phyloP scores from a whole-genome alignment of 305 asterid species.

The Solanum chacoense region DNA sequence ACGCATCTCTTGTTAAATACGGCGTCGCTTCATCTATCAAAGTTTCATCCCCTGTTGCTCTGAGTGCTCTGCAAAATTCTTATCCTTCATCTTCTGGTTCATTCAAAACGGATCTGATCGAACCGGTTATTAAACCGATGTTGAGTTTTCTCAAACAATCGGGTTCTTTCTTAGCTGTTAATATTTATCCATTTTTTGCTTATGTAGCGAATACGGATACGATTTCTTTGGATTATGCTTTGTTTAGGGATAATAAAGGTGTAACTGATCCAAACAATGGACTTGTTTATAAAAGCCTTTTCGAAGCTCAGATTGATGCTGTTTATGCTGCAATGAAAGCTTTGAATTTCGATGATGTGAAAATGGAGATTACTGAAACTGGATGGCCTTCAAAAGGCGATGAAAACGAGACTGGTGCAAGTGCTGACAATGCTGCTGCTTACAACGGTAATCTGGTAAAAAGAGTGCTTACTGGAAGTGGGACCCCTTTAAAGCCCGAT shows the following conservation, averaged over 20 bases:
- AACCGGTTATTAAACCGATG: conserved; percentile 61
- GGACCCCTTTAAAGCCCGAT: conserved; percentile 56
- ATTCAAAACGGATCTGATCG: conserved; percentile 34
- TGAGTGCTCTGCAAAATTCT: conserved; percentile 43
- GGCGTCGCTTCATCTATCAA: conserved; percentile 25
- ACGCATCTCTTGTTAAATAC: conserved; percentile 32
- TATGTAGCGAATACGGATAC: conserved; percentile 40
- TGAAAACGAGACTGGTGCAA: conserved; percentile 43
- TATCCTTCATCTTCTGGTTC: conserved; percentile 61
- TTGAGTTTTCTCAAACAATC: conserved; percentile 34
- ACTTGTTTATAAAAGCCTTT: conserved; percentile 36
- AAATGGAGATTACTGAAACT: conserved; percentile 41
- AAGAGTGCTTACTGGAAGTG: conserved; percentile 37
- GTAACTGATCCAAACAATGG: conserved; percentile 42
- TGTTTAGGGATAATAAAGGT: conserved; percentile 34
- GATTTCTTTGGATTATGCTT: conserved; percentile 44
- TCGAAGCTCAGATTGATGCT: conserved; percentile 69
- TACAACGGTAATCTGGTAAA: conserved; percentile 57
- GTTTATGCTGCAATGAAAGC: conserved; percentile 47
- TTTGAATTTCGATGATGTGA: conserved; percentile 20
- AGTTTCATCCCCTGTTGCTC: conserved; percentile 50
- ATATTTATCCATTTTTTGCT: conserved; percentile 60
- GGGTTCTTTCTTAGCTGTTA: conserved; percentile 46
- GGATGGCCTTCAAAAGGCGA: conserved; percentile 80
- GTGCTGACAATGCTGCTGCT: conserved; percentile 40